Conservation (phyloP, 1,284 basidiomycete genomes). For the Bjerkandera adusta region DNA sequence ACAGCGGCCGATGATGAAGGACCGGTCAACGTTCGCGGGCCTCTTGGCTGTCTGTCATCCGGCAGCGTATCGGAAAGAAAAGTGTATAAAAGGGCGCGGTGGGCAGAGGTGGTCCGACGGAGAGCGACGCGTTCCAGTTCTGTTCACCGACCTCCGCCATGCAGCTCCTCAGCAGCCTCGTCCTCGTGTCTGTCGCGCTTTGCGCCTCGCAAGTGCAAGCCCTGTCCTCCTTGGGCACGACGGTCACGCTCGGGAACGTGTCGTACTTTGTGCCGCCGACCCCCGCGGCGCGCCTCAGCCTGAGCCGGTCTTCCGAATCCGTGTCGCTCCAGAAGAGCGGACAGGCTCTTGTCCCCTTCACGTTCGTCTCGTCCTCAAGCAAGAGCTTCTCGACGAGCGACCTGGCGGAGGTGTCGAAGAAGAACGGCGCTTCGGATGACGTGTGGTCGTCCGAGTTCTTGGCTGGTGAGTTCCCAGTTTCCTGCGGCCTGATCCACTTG, state of each 20-base stretch:
- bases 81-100: too few relatives aligned
- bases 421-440: conserved; percentile 23
- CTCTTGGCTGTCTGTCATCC: too few relatives aligned
- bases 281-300: conserved; percentile 23
- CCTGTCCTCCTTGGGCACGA: conserved; percentile 20
- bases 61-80: too few relatives aligned
- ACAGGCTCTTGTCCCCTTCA: conserved; percentile 24
- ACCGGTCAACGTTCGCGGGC: too few relatives aligned
- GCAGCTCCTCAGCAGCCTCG: conserved; percentile 8
- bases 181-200: not conserved
- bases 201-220: conserved; percentile 2
- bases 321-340: not conserved
- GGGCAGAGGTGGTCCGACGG: too few relatives aligned
- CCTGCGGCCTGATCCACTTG: not conserved
- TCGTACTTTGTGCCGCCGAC: conserved; percentile 27
- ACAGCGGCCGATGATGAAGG: too few relatives aligned
- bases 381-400: conserved; percentile 18
- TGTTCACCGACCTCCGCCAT: too few relatives aligned
- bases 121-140: too few relatives aligned
- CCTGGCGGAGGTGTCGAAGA: conserved; percentile 10
- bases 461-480: conserved; percentile 16
- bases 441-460: conserved; percentile 29
- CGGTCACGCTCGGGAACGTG: conserved; percentile 22
- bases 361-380: conserved; percentile 24
- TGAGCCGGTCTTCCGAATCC: conserved; percentile 10